Percentiles rank a stretch among this genome's conserved stretches.
phyloP scores from a whole-genome alignment of 176 grass and related monocot genomes.

The Tillandsia leiboldiana region DNA sequence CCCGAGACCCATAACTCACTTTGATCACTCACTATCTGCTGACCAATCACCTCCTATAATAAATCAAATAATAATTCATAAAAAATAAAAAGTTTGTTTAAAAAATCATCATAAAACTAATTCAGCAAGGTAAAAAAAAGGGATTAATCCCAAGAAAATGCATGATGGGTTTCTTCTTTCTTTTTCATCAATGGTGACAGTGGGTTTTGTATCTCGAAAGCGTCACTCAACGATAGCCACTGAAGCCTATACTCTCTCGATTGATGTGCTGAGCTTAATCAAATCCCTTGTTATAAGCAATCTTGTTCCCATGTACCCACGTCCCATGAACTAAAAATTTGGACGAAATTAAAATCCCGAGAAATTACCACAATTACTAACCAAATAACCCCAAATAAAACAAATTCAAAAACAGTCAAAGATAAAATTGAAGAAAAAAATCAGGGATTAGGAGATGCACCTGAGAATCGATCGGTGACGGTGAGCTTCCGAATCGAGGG shows the following conservation, averaged over 20 bases:
- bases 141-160: slow-evolving; percentile 11
- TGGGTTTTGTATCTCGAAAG: slow-evolving; percentile 54
- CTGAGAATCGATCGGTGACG: slow-evolving; percentile 64
- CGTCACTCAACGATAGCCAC: slow-evolving; percentile 60
- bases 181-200: slow-evolving; percentile 55
- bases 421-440: too few species aligned
- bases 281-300: slow-evolving; percentile 46
- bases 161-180: slow-evolving; percentile 56
- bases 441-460: slow-evolving; percentile 17
- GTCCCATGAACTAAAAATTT: slow-evolving; percentile 73
- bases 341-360: not conserved
- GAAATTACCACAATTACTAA: too few species aligned
- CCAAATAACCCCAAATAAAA: not conserved
- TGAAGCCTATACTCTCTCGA: slow-evolving; percentile 64
- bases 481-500: slow-evolving; percentile 39
- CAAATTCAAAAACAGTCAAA: not conserved
- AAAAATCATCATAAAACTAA: slow-evolving; percentile 8
- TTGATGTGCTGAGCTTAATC: slow-evolving; percentile 53
- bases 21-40: slow-evolving; percentile 15
- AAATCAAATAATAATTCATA: not conserved
- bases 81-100: not conserved
- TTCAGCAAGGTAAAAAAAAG: slow-evolving; percentile 7
- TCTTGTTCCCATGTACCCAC: slow-evolving; percentile 63
- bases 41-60: slow-evolving; percentile 15
- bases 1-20: slow-evolving; percentile 11